Conservation (phyloP, 2,329 filamentous ascomycete species). For the Fusarium algeriense region DNA sequence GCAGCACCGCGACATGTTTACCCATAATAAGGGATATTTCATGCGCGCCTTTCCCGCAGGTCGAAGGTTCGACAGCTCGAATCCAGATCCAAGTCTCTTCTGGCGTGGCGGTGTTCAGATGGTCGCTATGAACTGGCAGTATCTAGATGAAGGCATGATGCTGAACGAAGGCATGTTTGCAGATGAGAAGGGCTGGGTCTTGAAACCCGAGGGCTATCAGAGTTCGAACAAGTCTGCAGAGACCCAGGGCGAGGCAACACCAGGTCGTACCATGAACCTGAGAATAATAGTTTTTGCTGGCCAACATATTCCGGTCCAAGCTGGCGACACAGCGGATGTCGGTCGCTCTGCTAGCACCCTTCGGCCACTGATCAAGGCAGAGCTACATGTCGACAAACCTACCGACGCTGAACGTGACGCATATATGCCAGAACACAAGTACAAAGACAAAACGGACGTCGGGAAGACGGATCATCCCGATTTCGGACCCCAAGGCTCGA, state of each 20-base stretch:
- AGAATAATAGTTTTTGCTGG: conserved; percentile 80
- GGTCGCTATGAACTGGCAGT: conserved; percentile 98
- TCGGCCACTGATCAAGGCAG: conserved; percentile 80
- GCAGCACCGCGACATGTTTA: conserved; percentile 79
- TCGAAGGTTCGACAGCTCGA: conserved; percentile 85
- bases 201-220: conserved; percentile 84
- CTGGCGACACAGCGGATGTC: conserved; percentile 48
- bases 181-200: conserved; percentile 83
- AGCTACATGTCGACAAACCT: conserved; percentile 80
- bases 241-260: conserved; percentile 60
- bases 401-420: conserved; percentile 51
- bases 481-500: conserved; percentile 66
- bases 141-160: conserved; percentile 92
- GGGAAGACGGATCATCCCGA: conserved; percentile 72
- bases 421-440: conserved; percentile 62
- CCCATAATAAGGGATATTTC: conserved; percentile 87
- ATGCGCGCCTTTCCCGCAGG: conserved; percentile 93
- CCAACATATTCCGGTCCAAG: conserved; percentile 69
- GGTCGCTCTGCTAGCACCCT: conserved; percentile 56
- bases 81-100: conserved; percentile 90
- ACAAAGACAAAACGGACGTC: conserved; percentile 70
- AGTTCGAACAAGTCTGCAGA: conserved; percentile 56
- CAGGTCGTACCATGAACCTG: conserved; percentile 71
- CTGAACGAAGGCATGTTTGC: conserved; percentile 98
- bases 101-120: conserved; percentile 98